phyloP scores from a whole-genome alignment of 116 monocot genomes.

The Cymodocea nodosa region DNA sequence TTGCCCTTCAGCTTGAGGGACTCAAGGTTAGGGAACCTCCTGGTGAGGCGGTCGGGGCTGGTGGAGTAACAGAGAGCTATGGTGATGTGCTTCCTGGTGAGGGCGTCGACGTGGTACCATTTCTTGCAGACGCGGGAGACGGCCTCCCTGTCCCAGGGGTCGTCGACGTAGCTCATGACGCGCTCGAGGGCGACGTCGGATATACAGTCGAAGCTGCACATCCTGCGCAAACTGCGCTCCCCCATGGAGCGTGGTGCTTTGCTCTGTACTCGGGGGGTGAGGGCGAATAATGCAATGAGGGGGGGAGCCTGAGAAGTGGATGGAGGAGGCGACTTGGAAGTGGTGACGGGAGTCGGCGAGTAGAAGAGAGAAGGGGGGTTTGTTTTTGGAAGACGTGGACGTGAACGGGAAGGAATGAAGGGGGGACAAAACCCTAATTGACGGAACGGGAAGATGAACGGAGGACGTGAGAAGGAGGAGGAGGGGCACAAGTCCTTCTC shows the following conservation, averaged over 20 bases:
- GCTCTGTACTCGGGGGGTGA: too few species aligned
- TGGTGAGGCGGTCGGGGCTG: constrained; percentile 31
- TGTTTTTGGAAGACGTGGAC: too few species aligned
- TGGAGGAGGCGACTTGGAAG: too few species aligned
- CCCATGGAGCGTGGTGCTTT: background rate
- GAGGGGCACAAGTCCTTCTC: too few species aligned
- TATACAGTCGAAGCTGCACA: constrained; percentile 6
- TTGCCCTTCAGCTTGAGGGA: constrained; percentile 25
- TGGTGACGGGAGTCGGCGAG: too few species aligned
- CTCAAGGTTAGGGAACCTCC: constrained; percentile 42
- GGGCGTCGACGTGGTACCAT: constrained; percentile 40
- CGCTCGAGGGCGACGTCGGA: constrained; percentile 15
- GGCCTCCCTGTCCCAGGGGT: constrained; percentile 48
- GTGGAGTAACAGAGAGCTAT: constrained; percentile 66
- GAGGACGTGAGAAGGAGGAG: too few species aligned
- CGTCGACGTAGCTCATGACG: constrained; percentile 31
- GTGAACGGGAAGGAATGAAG: too few species aligned
- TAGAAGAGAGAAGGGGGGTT: too few species aligned
- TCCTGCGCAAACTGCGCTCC: constrained; percentile 4
- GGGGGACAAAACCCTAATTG: too few species aligned
- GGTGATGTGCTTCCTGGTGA: constrained; percentile 65
- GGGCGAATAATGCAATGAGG: too few species aligned
- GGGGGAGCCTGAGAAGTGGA: too few species aligned
- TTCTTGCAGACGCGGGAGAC: constrained; percentile 38
- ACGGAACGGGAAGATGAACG: too few species aligned